phyloP scores from a whole-genome alignment of 768 basidiomycete genomes.

The Psilocybe cubensis region DNA sequence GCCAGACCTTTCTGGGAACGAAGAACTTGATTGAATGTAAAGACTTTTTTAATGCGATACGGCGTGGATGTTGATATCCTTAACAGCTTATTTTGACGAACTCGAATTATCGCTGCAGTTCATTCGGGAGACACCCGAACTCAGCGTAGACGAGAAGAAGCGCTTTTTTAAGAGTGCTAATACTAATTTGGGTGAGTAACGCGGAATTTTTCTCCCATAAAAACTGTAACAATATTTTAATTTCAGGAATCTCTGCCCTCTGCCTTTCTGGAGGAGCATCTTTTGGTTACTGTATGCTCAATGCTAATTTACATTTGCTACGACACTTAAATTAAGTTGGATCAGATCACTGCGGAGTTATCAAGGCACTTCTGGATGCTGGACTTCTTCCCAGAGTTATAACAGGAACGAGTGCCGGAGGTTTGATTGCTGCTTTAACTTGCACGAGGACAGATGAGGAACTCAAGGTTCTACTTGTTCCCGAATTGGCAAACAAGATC shows the following conservation, averaged over 20 bases:
- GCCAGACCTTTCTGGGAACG: constrained; percentile 88
- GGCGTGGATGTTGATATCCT: constrained; percentile 9
- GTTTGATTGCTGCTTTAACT: constrained; percentile 72
- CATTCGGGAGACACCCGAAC: constrained; percentile 71
- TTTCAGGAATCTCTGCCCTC: constrained; percentile 72
- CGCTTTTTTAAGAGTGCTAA: constrained; percentile 90
- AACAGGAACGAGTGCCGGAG: constrained; percentile 94
- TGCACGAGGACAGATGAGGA: constrained; percentile 93
- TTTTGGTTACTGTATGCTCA: constrained; percentile 86
- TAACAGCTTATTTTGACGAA: constrained; percentile 77
- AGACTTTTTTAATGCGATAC: constrained; percentile 16
- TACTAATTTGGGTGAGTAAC: constrained; percentile 72
- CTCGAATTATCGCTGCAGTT: constrained; percentile 76
- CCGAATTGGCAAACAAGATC: constrained; percentile 82
- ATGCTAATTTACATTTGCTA: neutral
- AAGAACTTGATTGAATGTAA: constrained; percentile 88
- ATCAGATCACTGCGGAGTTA: constrained; percentile 86
- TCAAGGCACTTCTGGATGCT: constrained; percentile 90
- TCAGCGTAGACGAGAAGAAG: constrained; percentile 87
- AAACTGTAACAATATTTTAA: neutral
- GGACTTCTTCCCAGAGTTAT: constrained; percentile 88
- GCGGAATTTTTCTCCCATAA: neutral
- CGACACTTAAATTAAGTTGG: constrained; percentile 3
- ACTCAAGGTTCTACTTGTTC: constrained; percentile 74
- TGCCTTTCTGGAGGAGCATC: constrained; percentile 96